Evolutionary conservation across 2,329 filamentous ascomycete genomes (phyloP).

Genomic region (Pseudocercospora fijiensis): DNA sequence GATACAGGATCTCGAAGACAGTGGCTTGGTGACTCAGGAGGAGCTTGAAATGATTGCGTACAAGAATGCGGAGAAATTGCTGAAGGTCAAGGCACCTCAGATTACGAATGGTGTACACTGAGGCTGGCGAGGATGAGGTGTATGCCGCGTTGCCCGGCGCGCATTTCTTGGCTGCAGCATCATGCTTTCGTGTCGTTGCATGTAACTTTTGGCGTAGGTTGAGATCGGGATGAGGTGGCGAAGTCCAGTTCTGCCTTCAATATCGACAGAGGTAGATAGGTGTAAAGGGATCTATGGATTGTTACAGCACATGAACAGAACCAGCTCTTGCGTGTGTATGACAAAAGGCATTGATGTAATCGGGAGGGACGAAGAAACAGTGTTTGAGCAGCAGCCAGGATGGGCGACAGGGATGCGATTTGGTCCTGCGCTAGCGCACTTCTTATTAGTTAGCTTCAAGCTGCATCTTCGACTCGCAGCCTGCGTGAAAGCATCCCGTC

Average conservation of each 20-base stretch:
- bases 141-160: neutral
- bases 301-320: neutral
- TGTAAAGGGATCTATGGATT: neutral
- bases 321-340: neutral
- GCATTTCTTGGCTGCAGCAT: slow-evolving; percentile 1
- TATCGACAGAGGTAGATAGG: neutral
- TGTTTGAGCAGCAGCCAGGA: neutral
- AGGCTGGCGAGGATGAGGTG: neutral
- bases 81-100: slow-evolving; percentile 39
- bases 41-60: slow-evolving; percentile 53
- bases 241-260: neutral
- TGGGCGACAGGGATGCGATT: neutral
- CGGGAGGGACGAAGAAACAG: neutral
- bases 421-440: neutral
- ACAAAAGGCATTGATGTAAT: neutral
- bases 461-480: neutral
- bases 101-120: slow-evolving; percentile 12
- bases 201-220: neutral
- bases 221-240: neutral
- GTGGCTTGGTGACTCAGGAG: slow-evolving; percentile 52
- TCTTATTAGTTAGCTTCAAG: neutral
- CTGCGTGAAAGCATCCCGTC: neutral
- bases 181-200: neutral
- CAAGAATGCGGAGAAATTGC: slow-evolving; percentile 53
- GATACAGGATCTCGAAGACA: slow-evolving; percentile 51